Evolutionary conservation across 805 yeast species (phyloP), one percentile per base, ranked within the genome.

Genomic region (Candida sakaeoensis): DNA sequence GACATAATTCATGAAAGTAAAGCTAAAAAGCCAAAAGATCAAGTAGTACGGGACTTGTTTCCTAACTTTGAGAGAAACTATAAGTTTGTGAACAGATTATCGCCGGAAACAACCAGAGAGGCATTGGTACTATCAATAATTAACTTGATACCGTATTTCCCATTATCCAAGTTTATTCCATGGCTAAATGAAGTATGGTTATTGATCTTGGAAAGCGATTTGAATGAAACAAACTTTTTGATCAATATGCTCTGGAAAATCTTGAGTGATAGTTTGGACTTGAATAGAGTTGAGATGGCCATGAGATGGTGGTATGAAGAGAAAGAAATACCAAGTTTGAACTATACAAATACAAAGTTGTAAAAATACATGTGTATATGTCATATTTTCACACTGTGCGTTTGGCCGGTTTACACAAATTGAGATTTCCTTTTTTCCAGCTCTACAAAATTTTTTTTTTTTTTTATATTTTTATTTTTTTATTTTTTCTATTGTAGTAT

Each of bases 301-400:
- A 67, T 75, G 37, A 58, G 59, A 16, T 81, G 86, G 85, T 81
- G 86, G 86, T 81, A 79, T 53, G 70, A 68, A 17, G 51, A 55
- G 16, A 51, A 50, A 29, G 39, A 25, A 10, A 39, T 43, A 8
- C 35, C 48, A 4, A 13, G 18, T 21, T 18, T 25, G n/a, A 31
- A 18, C n/a, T 31, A 31, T n/a, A 18, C 24, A 7, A n/a, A 19
- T 7, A 9, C 33, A 30, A 30, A 30, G 16, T 15, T 30, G 21
- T 30, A 14, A 27, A 27, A 10, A 27, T 27, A 13, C n/a, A n/a
- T n/a, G n/a, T n/a, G n/a, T n/a, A n/a, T n/a, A n/a, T n/a, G n/a
- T n/a, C n/a, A n/a, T n/a, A n/a, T n/a, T n/a, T n/a, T n/a, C n/a
- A n/a, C n/a, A n/a, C n/a, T n/a, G n/a, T n/a, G n/a, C n/a, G n/a